A percentile compares a stretch with the other conserved stretches of the same genome.
These are phyloP conservation scores for Septoria linicola DNA, from an alignment of 2,329 filamentous ascomycete species.

Conservation along the genomic window DNA sequence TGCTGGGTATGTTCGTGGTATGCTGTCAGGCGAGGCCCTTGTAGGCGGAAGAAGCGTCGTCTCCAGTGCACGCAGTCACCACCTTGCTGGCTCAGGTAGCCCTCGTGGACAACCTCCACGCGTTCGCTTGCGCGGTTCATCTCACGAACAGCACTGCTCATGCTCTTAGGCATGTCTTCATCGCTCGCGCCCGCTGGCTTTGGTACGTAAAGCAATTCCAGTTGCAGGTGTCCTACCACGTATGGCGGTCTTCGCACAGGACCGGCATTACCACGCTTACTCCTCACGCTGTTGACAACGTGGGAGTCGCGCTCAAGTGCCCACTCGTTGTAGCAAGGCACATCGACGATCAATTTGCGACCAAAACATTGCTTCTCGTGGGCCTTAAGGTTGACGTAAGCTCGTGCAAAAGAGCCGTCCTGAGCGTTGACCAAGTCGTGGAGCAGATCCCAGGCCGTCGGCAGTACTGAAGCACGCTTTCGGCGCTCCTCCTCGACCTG, in stretches of 20 bases:
- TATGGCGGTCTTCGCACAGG: conserved; percentile 85
- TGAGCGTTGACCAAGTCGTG: conserved; percentile 79
- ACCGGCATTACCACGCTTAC: conserved; percentile 62
- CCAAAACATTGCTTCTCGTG: conserved; percentile 87
- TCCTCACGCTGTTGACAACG: conserved; percentile 84
- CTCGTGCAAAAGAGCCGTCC: conserved; percentile 90
- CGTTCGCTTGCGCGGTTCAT: conserved; percentile 85
- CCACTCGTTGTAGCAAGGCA: conserved; percentile 98
- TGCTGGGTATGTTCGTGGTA: conserved; percentile 95
- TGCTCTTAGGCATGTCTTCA: conserved; percentile 98
- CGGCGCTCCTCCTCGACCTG: conserved; percentile 42
- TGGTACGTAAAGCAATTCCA: conserved; percentile 92
- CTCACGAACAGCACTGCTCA: conserved; percentile 93
- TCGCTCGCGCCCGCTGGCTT: conserved; percentile 83
- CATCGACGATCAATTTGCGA: conserved; percentile 80
- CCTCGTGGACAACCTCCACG: conserved; percentile 73
- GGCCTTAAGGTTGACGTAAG: conserved; percentile 91
- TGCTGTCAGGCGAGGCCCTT: conserved; percentile 86
- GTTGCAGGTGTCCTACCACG: conserved; percentile 87
- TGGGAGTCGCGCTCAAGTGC: conserved; percentile 74
- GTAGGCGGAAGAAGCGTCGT: conserved; percentile 92
- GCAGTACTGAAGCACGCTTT: conserved; percentile 61
- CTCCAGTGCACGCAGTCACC: conserved; percentile 99
- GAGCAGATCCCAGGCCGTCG: conserved; percentile 80
- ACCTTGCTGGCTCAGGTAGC: conserved; percentile 90